Evolutionary conservation across 805 yeast species (phyloP).

Genomic region (Nakazawaea siamensis): DNA sequence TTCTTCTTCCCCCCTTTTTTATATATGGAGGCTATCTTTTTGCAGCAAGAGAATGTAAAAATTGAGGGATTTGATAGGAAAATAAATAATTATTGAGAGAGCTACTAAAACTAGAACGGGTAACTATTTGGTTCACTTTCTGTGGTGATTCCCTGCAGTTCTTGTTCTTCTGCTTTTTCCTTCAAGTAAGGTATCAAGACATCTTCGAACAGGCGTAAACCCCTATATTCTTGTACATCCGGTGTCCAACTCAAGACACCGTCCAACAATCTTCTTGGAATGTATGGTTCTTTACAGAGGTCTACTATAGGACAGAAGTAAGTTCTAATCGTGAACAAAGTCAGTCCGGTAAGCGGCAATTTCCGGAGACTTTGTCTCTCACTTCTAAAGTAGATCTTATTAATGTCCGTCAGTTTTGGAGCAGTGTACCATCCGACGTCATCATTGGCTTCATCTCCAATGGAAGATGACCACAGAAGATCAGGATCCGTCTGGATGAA

Average conservation of each 20-base stretch:
- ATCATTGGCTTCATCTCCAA: conserved; percentile 46
- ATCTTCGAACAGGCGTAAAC: conserved; percentile 44
- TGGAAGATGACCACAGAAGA: conserved; percentile 56
- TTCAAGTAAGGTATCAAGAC: conserved; percentile 47
- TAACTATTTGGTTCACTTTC: conserved; percentile 32
- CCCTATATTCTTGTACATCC: conserved; percentile 55
- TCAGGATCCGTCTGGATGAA: conserved; percentile 57
- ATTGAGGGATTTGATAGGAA: not conserved
- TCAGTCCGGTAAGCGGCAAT: conserved; percentile 50
- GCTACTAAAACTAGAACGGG: conserved; percentile 30
- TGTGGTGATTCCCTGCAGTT: conserved; percentile 28
- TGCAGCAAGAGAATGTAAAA: not conserved
- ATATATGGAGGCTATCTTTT: not conserved
- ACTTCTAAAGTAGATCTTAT: conserved; percentile 46
- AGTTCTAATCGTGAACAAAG: conserved; percentile 54
- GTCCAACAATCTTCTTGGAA: conserved; percentile 51
- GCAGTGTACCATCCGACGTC: conserved; percentile 64
- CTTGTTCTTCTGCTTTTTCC: conserved; percentile 39
- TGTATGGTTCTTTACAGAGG: conserved; percentile 48
- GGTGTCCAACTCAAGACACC: conserved; percentile 54
- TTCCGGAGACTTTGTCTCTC: conserved; percentile 60
- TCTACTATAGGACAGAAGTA: conserved; percentile 50
- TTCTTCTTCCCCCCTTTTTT: not conserved
- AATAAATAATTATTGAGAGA: no score
- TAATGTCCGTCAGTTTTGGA: conserved; percentile 33